Evolutionary conservation across 129 eudicot species (phyloP).

Genomic region (Centrapalus pauciflorus): DNA sequence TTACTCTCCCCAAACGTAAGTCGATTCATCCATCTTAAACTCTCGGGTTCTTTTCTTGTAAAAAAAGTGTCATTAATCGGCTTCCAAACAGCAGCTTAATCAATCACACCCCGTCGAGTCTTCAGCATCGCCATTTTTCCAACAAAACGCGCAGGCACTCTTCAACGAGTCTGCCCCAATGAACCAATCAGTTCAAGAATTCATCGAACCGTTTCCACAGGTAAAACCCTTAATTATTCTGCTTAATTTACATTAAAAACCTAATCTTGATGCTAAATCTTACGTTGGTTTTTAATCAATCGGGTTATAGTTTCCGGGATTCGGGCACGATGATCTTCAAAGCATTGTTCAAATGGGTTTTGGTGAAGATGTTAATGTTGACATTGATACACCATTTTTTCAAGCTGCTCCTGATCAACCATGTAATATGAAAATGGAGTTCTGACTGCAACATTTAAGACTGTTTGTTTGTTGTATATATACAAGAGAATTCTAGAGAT

Average conservation of each 20-base stretch:
- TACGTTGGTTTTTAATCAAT: neutral
- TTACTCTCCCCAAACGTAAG: slow-evolving; percentile 58
- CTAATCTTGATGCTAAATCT: neutral
- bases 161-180: slow-evolving; percentile 35
- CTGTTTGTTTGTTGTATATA: slow-evolving; percentile 55
- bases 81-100: slow-evolving; percentile 34
- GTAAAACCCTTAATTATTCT: slow-evolving; percentile 23
- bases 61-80: neutral
- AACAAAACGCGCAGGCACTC: slow-evolving; percentile 43
- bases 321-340: slow-evolving; percentile 74
- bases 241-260: neutral
- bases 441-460: slow-evolving; percentile 33
- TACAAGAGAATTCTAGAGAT: slow-evolving; percentile 31
- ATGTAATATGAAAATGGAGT: slow-evolving; percentile 67
- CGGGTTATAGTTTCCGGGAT: slow-evolving; percentile 43
- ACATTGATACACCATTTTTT: slow-evolving; percentile 22
- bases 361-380: slow-evolving; percentile 41
- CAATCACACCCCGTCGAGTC: slow-evolving; percentile 53
- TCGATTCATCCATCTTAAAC: neutral
- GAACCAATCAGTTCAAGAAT: slow-evolving; percentile 43
- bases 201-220: slow-evolving; percentile 48
- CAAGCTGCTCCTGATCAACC: slow-evolving; percentile 26
- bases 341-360: slow-evolving; percentile 88
- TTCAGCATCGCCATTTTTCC: slow-evolving; percentile 42
- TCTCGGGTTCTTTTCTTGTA: neutral